Conservation (phyloP, 1,284 basidiomycete species). For the Termitomyces sp. region DNA sequence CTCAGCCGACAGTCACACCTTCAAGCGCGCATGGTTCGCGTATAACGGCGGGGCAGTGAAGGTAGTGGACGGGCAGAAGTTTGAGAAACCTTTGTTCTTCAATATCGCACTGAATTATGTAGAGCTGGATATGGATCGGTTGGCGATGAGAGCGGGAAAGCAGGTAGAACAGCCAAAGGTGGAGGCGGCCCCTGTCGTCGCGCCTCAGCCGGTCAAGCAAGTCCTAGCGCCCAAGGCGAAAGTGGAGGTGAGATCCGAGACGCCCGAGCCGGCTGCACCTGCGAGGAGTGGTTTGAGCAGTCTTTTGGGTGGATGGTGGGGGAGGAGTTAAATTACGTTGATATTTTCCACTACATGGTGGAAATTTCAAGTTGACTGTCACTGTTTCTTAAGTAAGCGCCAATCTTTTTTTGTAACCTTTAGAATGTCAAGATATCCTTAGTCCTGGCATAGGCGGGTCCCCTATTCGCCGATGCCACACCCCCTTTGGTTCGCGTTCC, state of each 20-base stretch:
- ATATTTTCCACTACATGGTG: neutral
- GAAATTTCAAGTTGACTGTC: neutral
- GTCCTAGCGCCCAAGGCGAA: constrained; percentile 24
- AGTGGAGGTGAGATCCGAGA: constrained; percentile 25
- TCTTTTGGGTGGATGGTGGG: constrained; percentile 46
- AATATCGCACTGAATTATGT: constrained; percentile 94
- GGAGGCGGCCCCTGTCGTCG: constrained; percentile 9
- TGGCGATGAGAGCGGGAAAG: constrained; percentile 70
- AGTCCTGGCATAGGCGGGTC: too few species aligned
- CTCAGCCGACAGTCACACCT: constrained; percentile 41
- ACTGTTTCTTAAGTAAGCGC: too few species aligned
- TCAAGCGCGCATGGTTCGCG: constrained; percentile 79
- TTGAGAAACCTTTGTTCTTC: constrained; percentile 86
- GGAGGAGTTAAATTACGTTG: constrained; percentile 24
- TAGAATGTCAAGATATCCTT: too few species aligned
- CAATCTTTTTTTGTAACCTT: too few species aligned
- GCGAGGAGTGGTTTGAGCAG: constrained; percentile 35
- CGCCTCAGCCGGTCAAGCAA: constrained; percentile 10
- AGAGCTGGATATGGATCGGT: constrained; percentile 74
- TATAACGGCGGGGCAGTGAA: constrained; percentile 60
- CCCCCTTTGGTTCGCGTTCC: too few species aligned
- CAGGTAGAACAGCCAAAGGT: constrained; percentile 18
- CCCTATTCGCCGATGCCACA: too few species aligned
- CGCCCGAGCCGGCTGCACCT: constrained; percentile 26
- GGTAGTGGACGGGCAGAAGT: constrained; percentile 30